Base-by-base conservation (phyloP, 2,329 filamentous ascomycete genomes). In the Celoporthe dispersa region DNA sequence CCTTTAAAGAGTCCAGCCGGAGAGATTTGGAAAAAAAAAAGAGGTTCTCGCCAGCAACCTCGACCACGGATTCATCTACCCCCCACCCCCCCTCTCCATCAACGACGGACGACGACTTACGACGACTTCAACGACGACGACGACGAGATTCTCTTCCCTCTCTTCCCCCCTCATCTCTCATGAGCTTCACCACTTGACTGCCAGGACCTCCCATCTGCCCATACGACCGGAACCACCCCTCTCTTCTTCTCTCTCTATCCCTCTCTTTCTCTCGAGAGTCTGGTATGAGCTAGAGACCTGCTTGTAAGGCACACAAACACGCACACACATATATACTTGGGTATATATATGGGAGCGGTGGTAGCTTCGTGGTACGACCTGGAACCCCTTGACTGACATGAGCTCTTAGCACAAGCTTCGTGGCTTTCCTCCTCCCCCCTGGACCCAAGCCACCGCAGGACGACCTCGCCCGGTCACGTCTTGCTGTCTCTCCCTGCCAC, bases 251-350 rank as follows among this genome's bases (percentile, higher is more conserved):
- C 31, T 22, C 39, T 33, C 59, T 39, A n/a, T 35, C 59, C 33
- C 44, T 39, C 64, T 59, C 57, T 33, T 59, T 19, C 57, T 37
- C n/a, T 44, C 64, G 48, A 70, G 57, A 44, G 39, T 67, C 59
- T 70, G 68, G 66, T 55, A 69, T 67, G 70, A 69, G 63, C 67
- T 66, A 67, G 51, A 66, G 39, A 63, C 62, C 48, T 64, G 67
- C 64, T 55, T 62, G 70, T 71, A 71, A 71, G 70, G 41, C 64
- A 64, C 35, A 35, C 35, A 35, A 3, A 35, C 35, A 35, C 35
- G 8, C 35, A 35, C 35, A 35, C 35, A 39, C 11, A 39, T n/a
- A 22, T 44, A 19, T 44, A 44, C 19, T 6, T 48, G 6, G 22
- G 6, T 48, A n/a, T 44, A 22, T 48, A 48, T 61, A 64, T 53